Conservation (phyloP, 1,284 basidiomycete genomes). For the Rhodotorula sp. region DNA sequence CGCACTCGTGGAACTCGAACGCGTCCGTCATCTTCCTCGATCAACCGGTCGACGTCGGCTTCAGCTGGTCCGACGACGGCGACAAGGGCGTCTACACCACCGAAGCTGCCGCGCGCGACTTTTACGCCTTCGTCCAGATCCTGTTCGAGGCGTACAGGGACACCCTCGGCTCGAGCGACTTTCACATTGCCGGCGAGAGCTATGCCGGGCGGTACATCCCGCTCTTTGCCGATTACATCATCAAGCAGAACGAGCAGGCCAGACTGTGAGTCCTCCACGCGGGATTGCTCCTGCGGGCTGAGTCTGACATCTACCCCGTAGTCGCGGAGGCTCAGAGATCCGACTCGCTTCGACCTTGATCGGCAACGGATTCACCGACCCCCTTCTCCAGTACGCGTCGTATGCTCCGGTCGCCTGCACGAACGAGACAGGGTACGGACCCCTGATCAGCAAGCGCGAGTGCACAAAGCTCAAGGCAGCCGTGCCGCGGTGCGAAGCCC, state of each 20-base stretch:
- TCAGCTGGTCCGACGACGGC: slow-evolving; percentile 49
- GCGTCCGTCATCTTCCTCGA: slow-evolving; percentile 46
- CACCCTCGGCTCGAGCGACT: slow-evolving; percentile 37
- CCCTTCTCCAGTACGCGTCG: slow-evolving; percentile 41
- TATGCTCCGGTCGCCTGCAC: slow-evolving; percentile 44
- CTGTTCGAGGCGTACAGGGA: slow-evolving; percentile 49
- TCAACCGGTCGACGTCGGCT: slow-evolving; percentile 50
- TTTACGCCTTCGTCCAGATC: slow-evolving; percentile 49
- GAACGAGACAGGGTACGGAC: slow-evolving; percentile 35
- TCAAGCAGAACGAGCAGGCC: slow-evolving; percentile 36
- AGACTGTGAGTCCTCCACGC: background rate
- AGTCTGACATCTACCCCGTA: background rate
- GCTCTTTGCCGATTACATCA: slow-evolving; percentile 44
- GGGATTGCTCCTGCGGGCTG: background rate
- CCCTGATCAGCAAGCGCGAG: slow-evolving; percentile 26
- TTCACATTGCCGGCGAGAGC: slow-evolving; percentile 40
- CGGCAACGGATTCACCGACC: slow-evolving; percentile 46
- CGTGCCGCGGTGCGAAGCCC: slow-evolving; percentile 37
- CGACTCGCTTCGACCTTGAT: slow-evolving; percentile 40
- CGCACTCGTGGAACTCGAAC: slow-evolving; percentile 50
- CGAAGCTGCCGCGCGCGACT: slow-evolving; percentile 47
- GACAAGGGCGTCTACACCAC: slow-evolving; percentile 47
- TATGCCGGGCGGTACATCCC: slow-evolving; percentile 45
- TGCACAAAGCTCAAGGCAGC: slow-evolving; percentile 37
- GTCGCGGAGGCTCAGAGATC: slow-evolving; percentile 28